Percentiles rank a stretch among this genome's conserved stretches.
Conservation (phyloP, 2,329 filamentous ascomycete genomes). For the Claviceps sp. region DNA sequence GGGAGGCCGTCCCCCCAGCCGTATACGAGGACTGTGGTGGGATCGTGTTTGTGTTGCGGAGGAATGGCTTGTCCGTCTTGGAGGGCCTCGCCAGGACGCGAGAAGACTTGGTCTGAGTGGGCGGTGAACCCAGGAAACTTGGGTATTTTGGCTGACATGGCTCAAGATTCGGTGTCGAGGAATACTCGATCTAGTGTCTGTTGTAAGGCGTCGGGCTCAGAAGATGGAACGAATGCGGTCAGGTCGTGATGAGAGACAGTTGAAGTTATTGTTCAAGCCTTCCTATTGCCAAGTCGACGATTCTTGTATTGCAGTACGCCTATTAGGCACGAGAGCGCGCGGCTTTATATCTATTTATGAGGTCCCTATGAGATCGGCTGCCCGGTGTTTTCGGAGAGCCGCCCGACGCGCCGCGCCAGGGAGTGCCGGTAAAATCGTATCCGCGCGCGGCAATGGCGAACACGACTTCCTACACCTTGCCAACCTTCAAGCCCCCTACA, state of each 20-base stretch:
- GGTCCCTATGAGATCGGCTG: background rate
- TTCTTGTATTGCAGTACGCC: too few species aligned
- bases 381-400: background rate
- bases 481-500: background rate
- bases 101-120: constrained; percentile 33
- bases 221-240: background rate
- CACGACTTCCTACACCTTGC: background rate
- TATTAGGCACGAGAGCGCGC: background rate
- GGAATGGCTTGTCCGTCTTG: constrained; percentile 6
- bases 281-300: too few species aligned
- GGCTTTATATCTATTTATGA: background rate
- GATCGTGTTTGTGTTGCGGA: constrained; percentile 15
- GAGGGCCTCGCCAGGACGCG: constrained; percentile 23
- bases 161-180: background rate
- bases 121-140: constrained; percentile 31
- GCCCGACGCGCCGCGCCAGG: background rate
- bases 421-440: background rate
- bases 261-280: too few species aligned
- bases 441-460: background rate
- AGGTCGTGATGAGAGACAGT: too few species aligned
- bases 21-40: constrained; percentile 37
- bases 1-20: constrained; percentile 44
- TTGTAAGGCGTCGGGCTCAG: background rate
- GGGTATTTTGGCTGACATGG: constrained; percentile 7
- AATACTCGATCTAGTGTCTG: background rate